phyloP scores from a whole-genome alignment of 257 asterid species.

The Fraxinus quadrangulata region DNA sequence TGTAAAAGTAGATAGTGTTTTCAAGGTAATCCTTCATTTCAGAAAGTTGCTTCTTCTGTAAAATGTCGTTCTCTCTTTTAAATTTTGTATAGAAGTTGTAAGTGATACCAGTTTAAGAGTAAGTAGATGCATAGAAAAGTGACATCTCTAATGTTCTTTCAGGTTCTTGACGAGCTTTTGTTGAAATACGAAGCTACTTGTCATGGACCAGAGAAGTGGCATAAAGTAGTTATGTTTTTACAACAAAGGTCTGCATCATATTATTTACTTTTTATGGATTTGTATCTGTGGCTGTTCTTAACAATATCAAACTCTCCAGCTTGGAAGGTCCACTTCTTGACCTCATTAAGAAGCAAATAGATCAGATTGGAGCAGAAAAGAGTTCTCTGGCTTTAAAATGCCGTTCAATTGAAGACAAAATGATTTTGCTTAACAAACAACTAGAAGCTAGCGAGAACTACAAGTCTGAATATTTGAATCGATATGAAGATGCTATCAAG shows the following conservation, averaged over 20 bases:
- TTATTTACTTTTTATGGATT: slow-evolving; percentile 19
- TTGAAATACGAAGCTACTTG: slow-evolving; percentile 76
- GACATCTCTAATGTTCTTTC: slow-evolving; percentile 22
- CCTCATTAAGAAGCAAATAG: slow-evolving; percentile 78
- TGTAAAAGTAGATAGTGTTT: slow-evolving; percentile 70
- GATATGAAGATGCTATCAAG: slow-evolving; percentile 81
- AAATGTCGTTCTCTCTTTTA: slow-evolving; percentile 12
- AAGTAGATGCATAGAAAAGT: neutral
- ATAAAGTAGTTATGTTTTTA: slow-evolving; percentile 63
- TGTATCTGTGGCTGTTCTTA: slow-evolving; percentile 18
- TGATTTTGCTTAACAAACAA: slow-evolving; percentile 76
- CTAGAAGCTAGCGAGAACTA: slow-evolving; percentile 87
- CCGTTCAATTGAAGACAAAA: slow-evolving; percentile 78
- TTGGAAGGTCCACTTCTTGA: slow-evolving; percentile 93
- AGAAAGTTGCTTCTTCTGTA: slow-evolving; percentile 13
- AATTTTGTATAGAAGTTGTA: neutral
- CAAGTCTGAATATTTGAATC: slow-evolving; percentile 86
- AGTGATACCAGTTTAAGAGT: slow-evolving; percentile 5
- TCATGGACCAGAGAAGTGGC: slow-evolving; percentile 99
- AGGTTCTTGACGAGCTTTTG: slow-evolving; percentile 84
- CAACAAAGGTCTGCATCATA: slow-evolving; percentile 71
- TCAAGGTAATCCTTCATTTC: slow-evolving; percentile 56
- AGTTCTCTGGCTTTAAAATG: slow-evolving; percentile 78
- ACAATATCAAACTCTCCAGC: slow-evolving; percentile 46
- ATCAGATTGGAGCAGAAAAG: slow-evolving; percentile 77